A percentile compares a stretch with the other conserved stretches of the same genome.
These are phyloP conservation scores for Yamadazyma mexicana DNA, from an alignment of 1,139 yeast species.

Conservation along the genomic window DNA sequence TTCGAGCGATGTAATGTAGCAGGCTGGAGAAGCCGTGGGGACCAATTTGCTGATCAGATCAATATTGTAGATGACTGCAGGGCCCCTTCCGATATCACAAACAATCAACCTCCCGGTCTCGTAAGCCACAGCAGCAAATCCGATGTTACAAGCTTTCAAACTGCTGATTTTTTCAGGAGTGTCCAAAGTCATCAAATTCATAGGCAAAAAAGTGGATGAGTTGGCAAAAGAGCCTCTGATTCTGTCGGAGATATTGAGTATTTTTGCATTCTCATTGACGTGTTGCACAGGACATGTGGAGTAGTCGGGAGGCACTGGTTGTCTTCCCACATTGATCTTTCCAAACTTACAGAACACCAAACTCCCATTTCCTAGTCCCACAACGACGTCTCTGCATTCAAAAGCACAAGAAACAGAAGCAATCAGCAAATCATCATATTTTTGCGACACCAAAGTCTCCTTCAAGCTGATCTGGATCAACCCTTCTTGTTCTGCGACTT, in stretches of 20 bases:
- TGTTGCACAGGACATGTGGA: constrained; percentile 33
- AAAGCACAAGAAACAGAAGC: constrained; percentile 70
- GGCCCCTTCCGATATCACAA: constrained; percentile 78
- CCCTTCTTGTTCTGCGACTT: constrained; percentile 57
- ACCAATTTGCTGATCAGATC: constrained; percentile 44
- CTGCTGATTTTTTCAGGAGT: constrained; percentile 53
- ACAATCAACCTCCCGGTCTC: constrained; percentile 72
- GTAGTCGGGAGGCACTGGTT: constrained; percentile 25
- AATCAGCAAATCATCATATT: constrained; percentile 40
- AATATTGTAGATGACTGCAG: constrained; percentile 64
- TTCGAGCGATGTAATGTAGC: constrained; percentile 61
- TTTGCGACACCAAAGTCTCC: constrained; percentile 33
- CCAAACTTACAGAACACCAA: constrained; percentile 77
- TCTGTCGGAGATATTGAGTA: constrained; percentile 32
- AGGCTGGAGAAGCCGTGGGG: constrained; percentile 34
- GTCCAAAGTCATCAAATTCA: constrained; percentile 41
- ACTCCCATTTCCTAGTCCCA: constrained; percentile 68
- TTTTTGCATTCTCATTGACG: constrained; percentile 34
- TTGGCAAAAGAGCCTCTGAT: constrained; percentile 33
- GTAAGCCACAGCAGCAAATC: constrained; percentile 84
- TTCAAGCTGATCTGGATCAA: constrained; percentile 36
- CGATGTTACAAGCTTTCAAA: constrained; percentile 68
- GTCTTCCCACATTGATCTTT: constrained; percentile 21
- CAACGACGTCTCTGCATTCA: constrained; percentile 73
- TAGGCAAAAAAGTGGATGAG: constrained; percentile 61